Base-by-base conservation (phyloP, 2,329 filamentous ascomycete genomes). In the Hypoxylon sp. region DNA sequence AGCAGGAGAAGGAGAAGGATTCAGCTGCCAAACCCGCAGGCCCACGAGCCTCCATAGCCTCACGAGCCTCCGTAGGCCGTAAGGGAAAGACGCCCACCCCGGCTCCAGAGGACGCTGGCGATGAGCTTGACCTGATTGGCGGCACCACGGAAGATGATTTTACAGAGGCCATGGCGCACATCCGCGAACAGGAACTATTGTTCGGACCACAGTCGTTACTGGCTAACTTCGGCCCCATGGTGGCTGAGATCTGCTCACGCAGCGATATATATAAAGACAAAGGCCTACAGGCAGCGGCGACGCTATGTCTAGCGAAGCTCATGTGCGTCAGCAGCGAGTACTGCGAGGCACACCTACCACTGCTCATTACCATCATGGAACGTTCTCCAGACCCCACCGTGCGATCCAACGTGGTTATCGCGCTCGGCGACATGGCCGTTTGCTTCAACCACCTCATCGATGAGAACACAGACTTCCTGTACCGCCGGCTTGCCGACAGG, bases 391-490 rank as follows among this genome's bases (percentile, higher is more conserved):
- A 98, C 75, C 92, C 97, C 1, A 97, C 94, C 17, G 95, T 97
- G 41, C 91, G 96, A 56, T 97, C 93, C 74, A 99, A 99, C 77
- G 93, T 97, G 9, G 97, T 99, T 17, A 97, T 99, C 73, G 95
- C 96, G 0, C 89, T 99, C 0, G 96, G 96, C 41, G 96, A 99
- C 78, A 99, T 99, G 96, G 97, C 97, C 0, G 96, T 99, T 21
- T 98, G 94, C 86, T 99, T 99, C 86, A 99, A 99, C 77, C 96
- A 99, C 77, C 88, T 99, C 53, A 98, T 99, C 73, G 97, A 99
- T 77, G 97, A 99, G 81, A 98, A 99, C 80, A 99, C 96, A 0
- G 96, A 99, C 78, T 99, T 98, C 83, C 81, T 99, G 45, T 99
- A 99, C 81, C 91, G 96, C 19, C 90, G 97, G 17, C 87, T 99